Conservation (phyloP, 306 rosid species). For the Corylus heterophylla region DNA sequence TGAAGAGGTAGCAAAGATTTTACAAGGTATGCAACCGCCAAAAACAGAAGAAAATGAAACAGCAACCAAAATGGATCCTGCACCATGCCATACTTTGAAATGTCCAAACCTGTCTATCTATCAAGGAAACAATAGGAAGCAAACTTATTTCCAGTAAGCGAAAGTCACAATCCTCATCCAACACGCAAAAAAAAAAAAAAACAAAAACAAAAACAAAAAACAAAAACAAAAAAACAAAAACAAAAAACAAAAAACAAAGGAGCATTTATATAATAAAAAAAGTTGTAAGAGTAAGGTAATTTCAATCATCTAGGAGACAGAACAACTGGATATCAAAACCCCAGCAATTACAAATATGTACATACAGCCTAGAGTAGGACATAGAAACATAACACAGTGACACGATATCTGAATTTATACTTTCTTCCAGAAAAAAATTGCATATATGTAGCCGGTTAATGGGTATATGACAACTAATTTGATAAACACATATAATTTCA, state of each 20-base stretch:
- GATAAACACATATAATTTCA: background rate
- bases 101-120: conserved; percentile 95
- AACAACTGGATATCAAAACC: conserved; percentile 12
- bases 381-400: background rate
- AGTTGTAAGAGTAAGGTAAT: background rate
- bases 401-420: background rate
- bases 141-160: conserved; percentile 17
- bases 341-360: background rate
- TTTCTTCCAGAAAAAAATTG: background rate
- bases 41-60: conserved; percentile 94
- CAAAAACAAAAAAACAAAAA: no score
- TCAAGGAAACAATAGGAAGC: conserved; percentile 33
- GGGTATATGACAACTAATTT: no score
- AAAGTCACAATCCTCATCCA: conserved; percentile 19
- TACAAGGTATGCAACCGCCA: conserved; percentile 90
- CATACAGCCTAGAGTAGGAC: background rate
- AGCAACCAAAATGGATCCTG: conserved; percentile 95
- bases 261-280: background rate
- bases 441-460: background rate
- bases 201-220: no score
- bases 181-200: background rate
- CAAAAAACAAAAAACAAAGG: background rate
- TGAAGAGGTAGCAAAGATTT: conserved; percentile 52
- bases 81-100: conserved; percentile 97
- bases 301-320: conserved; percentile 13